Evolutionary conservation across 2,329 filamentous ascomycete species (phyloP).

Genomic region (Ophiosphaerella narmari): DNA sequence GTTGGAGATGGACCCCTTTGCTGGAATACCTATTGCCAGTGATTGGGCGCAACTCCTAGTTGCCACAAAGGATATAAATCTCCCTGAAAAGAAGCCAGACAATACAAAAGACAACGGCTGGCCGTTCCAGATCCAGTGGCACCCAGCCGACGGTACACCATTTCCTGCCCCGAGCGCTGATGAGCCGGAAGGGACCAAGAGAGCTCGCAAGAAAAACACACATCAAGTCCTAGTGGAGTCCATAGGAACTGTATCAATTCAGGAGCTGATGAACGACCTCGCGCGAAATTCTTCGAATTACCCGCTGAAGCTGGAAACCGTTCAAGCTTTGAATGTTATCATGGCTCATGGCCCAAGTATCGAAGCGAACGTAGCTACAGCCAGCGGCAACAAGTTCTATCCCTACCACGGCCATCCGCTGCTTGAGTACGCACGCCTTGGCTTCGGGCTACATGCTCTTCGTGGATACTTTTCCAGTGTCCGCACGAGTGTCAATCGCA

Average conservation of each 20-base stretch:
- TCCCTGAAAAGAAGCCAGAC: constrained; percentile 17
- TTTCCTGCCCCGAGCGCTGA: constrained; percentile 16
- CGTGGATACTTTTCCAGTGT: constrained; percentile 67
- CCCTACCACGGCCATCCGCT: constrained; percentile 53
- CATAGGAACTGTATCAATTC: constrained; percentile 30
- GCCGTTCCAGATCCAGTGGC: constrained; percentile 17
- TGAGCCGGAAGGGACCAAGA: constrained; percentile 17
- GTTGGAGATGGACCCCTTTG: constrained; percentile 38
- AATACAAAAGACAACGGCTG: too few species aligned
- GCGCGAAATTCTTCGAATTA: constrained; percentile 48
- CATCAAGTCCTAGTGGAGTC: constrained; percentile 24
- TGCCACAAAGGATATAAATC: background rate
- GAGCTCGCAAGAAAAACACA: constrained; percentile 24
- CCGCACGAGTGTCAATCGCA: constrained; percentile 60
- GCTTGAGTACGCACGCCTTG: constrained; percentile 49
- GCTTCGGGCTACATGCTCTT: constrained; percentile 59
- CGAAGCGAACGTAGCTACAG: constrained; percentile 47
- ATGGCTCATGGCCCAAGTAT: constrained; percentile 55
- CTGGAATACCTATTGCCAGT: constrained; percentile 38
- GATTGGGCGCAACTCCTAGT: constrained; percentile 45
- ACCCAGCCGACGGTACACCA: constrained; percentile 30
- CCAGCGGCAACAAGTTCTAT: constrained; percentile 57
- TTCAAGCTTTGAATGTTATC: constrained; percentile 64
- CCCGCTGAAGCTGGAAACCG: constrained; percentile 53
- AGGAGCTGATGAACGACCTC: constrained; percentile 53